Conservation (phyloP, 306 rosid genomes). For the Glycine soja region DNA sequence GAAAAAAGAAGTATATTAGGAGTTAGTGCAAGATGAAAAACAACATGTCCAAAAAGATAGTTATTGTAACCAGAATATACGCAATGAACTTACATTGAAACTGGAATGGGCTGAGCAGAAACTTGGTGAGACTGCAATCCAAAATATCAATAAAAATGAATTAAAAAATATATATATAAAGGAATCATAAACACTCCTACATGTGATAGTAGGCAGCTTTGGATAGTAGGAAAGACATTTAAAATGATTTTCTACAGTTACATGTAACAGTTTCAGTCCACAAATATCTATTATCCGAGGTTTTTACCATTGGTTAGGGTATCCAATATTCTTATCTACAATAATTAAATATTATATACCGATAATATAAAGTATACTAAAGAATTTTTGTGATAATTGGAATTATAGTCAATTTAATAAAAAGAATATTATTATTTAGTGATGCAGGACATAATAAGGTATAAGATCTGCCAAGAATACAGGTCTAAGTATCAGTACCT, state of each 20-base stretch:
- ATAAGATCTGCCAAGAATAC: constrained; percentile 8
- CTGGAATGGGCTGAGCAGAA: constrained; percentile 80
- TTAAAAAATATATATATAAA: constrained; percentile 3
- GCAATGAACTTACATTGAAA: constrained; percentile 76
- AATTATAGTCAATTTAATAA: constrained; percentile 5
- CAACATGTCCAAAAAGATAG: constrained; percentile 1
- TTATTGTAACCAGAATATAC: constrained; percentile 40
- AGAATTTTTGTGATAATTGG: background rate
- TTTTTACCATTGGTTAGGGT: constrained; percentile 3
- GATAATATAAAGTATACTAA: constrained; percentile 29
- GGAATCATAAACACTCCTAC: constrained; percentile 22
- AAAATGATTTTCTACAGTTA: constrained; percentile 3
- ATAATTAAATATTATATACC: constrained; percentile 17
- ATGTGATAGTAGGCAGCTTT: background rate
- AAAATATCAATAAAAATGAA: constrained; percentile 40
- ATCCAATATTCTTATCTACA: constrained; percentile 28
- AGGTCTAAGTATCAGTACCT: constrained; percentile 65
- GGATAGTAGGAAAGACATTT: constrained; percentile 6
- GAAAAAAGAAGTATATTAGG: constrained; percentile 21
- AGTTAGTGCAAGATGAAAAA: background rate
- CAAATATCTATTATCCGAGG: constrained; percentile 22
- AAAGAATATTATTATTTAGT: constrained; percentile 10
- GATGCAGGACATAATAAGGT: constrained; percentile 23
- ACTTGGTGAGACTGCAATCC: constrained; percentile 78
- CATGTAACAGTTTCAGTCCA: constrained; percentile 1